Base-by-base conservation (phyloP, 2,329 filamentous ascomycete genomes). In the Periconia sp. region DNA sequence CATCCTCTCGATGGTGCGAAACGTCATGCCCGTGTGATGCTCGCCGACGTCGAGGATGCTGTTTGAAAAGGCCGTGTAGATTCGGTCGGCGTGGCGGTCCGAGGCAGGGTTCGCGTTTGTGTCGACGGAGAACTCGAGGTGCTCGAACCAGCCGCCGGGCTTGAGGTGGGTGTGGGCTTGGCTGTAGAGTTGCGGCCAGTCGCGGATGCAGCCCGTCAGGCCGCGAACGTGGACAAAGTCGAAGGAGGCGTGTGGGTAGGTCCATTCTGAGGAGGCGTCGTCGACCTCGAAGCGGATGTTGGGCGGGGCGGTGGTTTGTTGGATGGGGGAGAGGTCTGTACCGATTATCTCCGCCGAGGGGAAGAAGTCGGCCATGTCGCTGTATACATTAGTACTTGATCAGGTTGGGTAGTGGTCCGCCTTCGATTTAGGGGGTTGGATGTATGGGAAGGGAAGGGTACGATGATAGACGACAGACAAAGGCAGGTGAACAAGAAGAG, bases 211-310 rank as follows among this genome's bases (percentile, higher is more conserved):
- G 10, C 69, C 73, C 9, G 69, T 67, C 30, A 77, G 59, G n/a
- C 62, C 61, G 13, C 71, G 60, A 8, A 71, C 61, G 46, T 73
- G 69, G 23, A 73, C 63, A 23, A 70, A 64, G 47, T 72, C 69
- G 50, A 73, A 73, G 33, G 61, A 53, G 31, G 61, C 43, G 7
- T 56, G 39, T 1, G 66, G 64, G 49, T 72, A 75, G 6, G 66
- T 66, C 72, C 74, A 76, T 33, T 70, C 59, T 33, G 54, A 56
- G 50, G 57, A 64, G 16, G 66, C 61, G 55, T 76, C 74, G 53
- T 76, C 73, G 50, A 76, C 68, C 52, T 75, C 71, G 56, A 76
- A 76, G 19, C 58, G 60, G 40, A 73, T 63, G 51, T 76, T 76
- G 2, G 70, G 64, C 4, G 72, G 69, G 3, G 69, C 60, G 28